Base-by-base conservation (phyloP, 768 basidiomycete genomes). In the Trametes villosa region DNA sequence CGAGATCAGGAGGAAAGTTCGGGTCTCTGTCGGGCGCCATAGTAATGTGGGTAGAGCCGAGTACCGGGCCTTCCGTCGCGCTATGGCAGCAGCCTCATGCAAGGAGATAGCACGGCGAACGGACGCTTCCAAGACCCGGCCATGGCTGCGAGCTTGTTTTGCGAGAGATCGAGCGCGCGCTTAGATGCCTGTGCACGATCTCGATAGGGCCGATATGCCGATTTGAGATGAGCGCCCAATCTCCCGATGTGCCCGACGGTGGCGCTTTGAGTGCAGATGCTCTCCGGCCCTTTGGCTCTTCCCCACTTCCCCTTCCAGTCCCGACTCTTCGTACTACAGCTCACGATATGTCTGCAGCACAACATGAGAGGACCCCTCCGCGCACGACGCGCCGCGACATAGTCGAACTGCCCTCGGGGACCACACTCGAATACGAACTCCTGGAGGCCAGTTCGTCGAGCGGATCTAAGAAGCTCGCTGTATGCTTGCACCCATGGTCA, bases 401-500 rank as follows among this genome's bases (percentile, higher is more conserved):
- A 0, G 62, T 70, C 22, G 49, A 65, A 17, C 61, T 72, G 13
- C 63, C 68, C 4, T 71, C 68, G 5, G 71, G 71, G 2, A 61
- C 65, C 5, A 41, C 31, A 1, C 62, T 72, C 7, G 70, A 72
- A 44, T 65, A 66, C 26, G 57, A 49, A 3, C 49, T 68, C 9
- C 49, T 66, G 20, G 58, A 30, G 26, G 17, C 47, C 17, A 27
- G 30, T 29, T 18, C 48, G 26, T 26, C 12, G 2, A 9, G 9
- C 27, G 27, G 30, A 22, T 13, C 12, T 12, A 78, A 73, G 29
- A 86, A 83, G 62, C 71, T 88, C 7, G 91, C 86, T 0, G 74
- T 94, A n/a, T 86, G 86, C 65, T 75, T 90, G 12, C 92, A 94
- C 65, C 92, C 92, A 7, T 94, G 91, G 91, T 86, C 88, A n/a